Base-by-base conservation (phyloP, 139 green algal genomes). In the Diplosphaera chodatii region DNA sequence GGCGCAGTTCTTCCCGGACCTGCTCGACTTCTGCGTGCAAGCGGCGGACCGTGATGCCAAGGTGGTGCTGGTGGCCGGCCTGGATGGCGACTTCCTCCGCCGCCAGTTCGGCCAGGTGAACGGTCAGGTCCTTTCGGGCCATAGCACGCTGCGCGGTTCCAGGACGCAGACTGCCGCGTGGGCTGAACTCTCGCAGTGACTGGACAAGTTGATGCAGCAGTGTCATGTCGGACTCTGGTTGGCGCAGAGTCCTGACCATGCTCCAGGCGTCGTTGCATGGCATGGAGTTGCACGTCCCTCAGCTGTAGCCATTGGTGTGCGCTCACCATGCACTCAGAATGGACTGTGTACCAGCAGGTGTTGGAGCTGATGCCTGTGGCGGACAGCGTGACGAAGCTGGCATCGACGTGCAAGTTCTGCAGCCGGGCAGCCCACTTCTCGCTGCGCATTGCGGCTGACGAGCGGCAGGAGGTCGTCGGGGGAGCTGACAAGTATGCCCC, bases 401-500 rank as follows among this genome's bases (percentile, higher is more conserved):
- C 40, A 1, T 87, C 85, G 4, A 63, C 55, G 0, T 97, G 91
- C 83, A 67, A 34, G 25, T 89, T 83, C 67, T 96, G 91, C 73
- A 63, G 62, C 23, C 22, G 71, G 55, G 27, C 30, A 21, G 87
- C 90, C 0, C 66, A 83, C 2, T 96, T 96, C 71, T 90, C 91
- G 8, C 69, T 92, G 40, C 82, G 90, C 32, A 89, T 88, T 15
- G 80, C 77, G 0, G 81, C 74, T 1, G 84, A 86, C 73, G 67
- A 67, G 5, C 63, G 80, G 70, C 79, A 89, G 72, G 73, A 84
- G 72, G 75, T 94, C 20, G 87, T 97, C 64, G 91, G 91, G 1
- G 91, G 91, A 6, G 83, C 84, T 16, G 91, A 97, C 55, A 83
- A 71, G 40, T 97, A 97, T 70, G 81, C 86, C 6, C 88, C 91